Percentiles rank a stretch among this genome's conserved stretches.
Evolutionary conservation across 192 early-diverging fungal species (phyloP).

Genomic region (Backusella mclennaniae): DNA sequence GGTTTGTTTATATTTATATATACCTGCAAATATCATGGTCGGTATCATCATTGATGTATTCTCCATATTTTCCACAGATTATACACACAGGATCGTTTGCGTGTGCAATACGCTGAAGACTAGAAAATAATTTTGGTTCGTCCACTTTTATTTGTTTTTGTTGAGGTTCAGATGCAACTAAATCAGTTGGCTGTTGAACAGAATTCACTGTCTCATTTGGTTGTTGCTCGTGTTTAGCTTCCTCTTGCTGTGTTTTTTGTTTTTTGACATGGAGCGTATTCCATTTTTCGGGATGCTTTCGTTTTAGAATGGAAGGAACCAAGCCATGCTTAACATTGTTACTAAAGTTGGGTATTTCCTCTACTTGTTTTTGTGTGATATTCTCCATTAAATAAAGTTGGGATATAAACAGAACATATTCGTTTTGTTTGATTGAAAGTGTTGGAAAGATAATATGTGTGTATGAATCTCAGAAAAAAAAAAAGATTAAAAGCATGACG

Average conservation of each 20-base stretch:
- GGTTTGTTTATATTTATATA: neutral
- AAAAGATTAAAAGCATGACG: no score
- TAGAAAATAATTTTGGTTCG: constrained; percentile 4
- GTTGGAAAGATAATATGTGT: neutral
- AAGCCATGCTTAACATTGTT: neutral
- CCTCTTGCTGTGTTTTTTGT: neutral
- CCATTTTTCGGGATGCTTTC: constrained; percentile 1
- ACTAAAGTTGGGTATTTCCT: neutral
- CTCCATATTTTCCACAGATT: constrained; percentile 47
- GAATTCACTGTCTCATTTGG: neutral
- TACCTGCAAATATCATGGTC: constrained; percentile 46
- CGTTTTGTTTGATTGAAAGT: neutral
- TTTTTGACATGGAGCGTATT: neutral
- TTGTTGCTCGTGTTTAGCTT: neutral
- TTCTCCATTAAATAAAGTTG: neutral
- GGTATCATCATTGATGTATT: constrained; percentile 41
- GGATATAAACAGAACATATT: neutral
- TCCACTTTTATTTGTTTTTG: neutral
- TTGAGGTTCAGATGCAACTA: neutral
- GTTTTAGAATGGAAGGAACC: neutral
- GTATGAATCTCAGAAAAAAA: no score
- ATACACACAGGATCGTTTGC: constrained; percentile 38
- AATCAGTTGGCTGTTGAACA: neutral
- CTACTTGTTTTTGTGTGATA: neutral
- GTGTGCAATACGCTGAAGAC: constrained; percentile 29